Evolutionary conservation across 176 grass and related monocot genomes (phyloP), one percentile per base, ranked within the genome.

Genomic region (Oryza meyeriana): DNA sequence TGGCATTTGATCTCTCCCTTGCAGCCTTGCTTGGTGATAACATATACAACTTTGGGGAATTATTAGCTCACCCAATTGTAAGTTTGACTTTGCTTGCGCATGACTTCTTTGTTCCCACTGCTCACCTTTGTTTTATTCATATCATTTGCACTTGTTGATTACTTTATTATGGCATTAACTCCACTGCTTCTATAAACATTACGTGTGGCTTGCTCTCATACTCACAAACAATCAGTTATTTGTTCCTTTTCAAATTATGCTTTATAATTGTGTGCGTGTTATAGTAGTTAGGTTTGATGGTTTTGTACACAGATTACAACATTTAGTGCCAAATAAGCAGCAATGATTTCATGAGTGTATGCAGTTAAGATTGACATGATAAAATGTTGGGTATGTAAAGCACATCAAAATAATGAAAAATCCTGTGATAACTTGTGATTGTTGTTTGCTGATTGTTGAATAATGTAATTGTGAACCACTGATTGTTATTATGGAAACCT

Each of bases 11-110:
- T 59, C 55, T 59, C 55, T 59, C n/a, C n/a, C 55, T 59, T 59
- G 85, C 89, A 2, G 89, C 89, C 35, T 75, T 91, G 71, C 82
- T 91, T 29, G 89, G 89, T 28, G 84, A 87, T 36, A 91, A 91
- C 69, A 91, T 91, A 39, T 91, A 91, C 72, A 91, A 91, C 63
- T 91, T 91, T 79, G 89, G 89, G 17, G 89, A 91, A 86, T 69
- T 91, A 69, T 69, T 91, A 61, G 84, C 89, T 28, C 89, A 91
- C 80, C 84, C 89, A 27, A 91, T 91, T 87, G 88, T 90, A 90
- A 80, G 76, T 80, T 29, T 18, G 59, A 38, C 32, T 68, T 68
- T 38, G 12, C 28, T 68, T 30, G 29, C 0, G 64, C 64, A 34
- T 66, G 11, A 66, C 34, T 29, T 66, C 12, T 66, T 66, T 66